Evolutionary conservation across 768 basidiomycete genomes (phyloP).

Genomic region (Phaeolepiota aurea): DNA sequence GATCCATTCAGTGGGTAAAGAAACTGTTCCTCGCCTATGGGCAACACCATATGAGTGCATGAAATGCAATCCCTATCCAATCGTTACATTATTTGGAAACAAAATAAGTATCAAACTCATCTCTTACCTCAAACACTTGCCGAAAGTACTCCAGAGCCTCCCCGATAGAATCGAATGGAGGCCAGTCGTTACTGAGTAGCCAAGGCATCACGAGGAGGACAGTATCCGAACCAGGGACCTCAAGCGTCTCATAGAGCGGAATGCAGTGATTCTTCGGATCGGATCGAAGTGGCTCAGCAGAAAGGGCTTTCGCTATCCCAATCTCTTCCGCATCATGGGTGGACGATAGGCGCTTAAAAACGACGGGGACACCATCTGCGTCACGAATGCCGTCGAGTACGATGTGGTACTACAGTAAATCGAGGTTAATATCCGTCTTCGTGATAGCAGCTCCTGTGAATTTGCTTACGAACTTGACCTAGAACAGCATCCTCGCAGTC

Average conservation of each 20-base stretch:
- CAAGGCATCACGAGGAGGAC: conserved; percentile 20
- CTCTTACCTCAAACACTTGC: conserved; percentile 18
- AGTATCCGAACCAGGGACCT: conserved; percentile 10
- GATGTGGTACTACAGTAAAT: background rate
- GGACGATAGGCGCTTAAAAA: conserved; percentile 18
- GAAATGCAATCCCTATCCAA: conserved; percentile 19
- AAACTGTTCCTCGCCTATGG: conserved; percentile 14
- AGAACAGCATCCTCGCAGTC: background rate
- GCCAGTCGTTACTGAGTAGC: conserved; percentile 10
- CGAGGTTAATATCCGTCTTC: background rate
- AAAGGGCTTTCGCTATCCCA: conserved; percentile 17
- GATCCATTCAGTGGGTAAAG: background rate
- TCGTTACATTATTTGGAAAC: background rate
- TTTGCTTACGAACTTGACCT: background rate
- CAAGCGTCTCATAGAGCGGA: conserved; percentile 17
- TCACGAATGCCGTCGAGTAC: conserved; percentile 21
- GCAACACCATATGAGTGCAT: conserved; percentile 22
- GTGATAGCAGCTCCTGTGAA: conserved; percentile 3
- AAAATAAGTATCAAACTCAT: background rate
- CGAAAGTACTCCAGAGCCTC: conserved; percentile 20
- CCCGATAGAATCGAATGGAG: conserved; percentile 19
- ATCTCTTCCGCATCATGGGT: conserved; percentile 17
- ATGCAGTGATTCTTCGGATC: conserved; percentile 27
- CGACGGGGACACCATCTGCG: conserved; percentile 19
- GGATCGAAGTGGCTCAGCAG: conserved; percentile 5